Evolutionary conservation across 257 asterid genomes (phyloP).

Genomic region (Ballota nigra): DNA sequence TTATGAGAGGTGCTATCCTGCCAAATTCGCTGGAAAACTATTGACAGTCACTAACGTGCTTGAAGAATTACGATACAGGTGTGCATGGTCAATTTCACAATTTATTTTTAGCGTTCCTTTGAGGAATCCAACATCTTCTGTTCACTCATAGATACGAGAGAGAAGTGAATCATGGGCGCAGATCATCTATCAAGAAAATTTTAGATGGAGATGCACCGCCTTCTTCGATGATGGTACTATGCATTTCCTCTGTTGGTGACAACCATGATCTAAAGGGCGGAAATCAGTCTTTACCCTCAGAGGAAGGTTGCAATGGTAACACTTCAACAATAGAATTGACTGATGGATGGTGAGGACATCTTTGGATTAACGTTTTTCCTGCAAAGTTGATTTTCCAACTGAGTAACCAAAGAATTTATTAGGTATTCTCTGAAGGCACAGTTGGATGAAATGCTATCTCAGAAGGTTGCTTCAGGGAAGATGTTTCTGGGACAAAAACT

Average conservation of each 20-base stretch:
- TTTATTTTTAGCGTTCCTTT: conserved; percentile 16
- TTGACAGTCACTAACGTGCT: conserved; percentile 72
- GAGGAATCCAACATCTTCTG: conserved; percentile 13
- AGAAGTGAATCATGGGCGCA: conserved; percentile 91
- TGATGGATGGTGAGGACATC: conserved; percentile 88
- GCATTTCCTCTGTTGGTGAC: conserved; percentile 67
- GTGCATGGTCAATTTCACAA: conserved; percentile 16
- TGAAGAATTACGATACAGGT: conserved; percentile 89
- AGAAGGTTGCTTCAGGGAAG: conserved; percentile 69
- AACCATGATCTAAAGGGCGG: conserved; percentile 30
- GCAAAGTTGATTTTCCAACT: conserved; percentile 10
- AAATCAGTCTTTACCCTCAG: conserved; percentile 37
- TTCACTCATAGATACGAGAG: conserved; percentile 68
- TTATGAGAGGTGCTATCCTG: conserved; percentile 82
- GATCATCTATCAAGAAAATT: conserved; percentile 80
- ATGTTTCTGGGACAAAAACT: conserved; percentile 94
- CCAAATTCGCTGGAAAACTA: conserved; percentile 63
- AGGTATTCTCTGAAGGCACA: conserved; percentile 81
- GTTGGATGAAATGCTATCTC: conserved; percentile 74
- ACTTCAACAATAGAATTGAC: conserved; percentile 72
- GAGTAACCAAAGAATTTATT: conserved; percentile 28
- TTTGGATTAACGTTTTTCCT: conserved; percentile 20
- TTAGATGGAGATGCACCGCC: conserved; percentile 86
- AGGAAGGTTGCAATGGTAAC: conserved; percentile 31
- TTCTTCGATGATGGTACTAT: conserved; percentile 82